Evolutionary conservation across 345 rosid genomes (phyloP), one percentile per base, ranked within the genome.

Genomic region (Brassica juncea): DNA sequence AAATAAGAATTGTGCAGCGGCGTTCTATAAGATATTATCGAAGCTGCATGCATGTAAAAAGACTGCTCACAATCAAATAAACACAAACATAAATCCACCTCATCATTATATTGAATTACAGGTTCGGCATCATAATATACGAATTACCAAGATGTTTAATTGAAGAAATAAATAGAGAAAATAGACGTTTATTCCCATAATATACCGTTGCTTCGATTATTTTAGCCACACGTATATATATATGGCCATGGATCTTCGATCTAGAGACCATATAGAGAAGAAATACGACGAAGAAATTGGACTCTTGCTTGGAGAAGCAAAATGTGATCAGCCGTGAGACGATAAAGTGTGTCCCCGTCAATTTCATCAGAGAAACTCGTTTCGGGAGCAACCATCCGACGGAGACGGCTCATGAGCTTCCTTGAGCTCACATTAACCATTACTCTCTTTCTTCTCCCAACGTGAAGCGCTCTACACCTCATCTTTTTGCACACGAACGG

Each of bases 271-370:
- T 64, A 81, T 3, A 71, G 59, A 71, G 83, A 64, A 66, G 83
- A 81, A 7, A 81, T 52, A 47, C 30, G 74, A 71, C 80, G 84
- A 76, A 81, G 84, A 76, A 81, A 73, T 58, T 71, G 77, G 73
- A 81, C 68, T 76, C 44, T 76, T 71, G 80, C 84, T 75, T 81
- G 77, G 60, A 81, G 80, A 14, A 58, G 58, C 65, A 59, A 58
- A 71, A 81, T 81, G 70, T 76, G 84, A 66, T 81, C 80, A 57
- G 73, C 80, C 69, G 84, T 81, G 70, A 81, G 84, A 9, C 37
- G 80, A 9, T 57, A 71, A 59, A 81, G 80, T 8, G 60, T 71
- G 28, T 66, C 70, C 34, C 77, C 77, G 73, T 71, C 77, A 76
- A 71, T 3, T 8, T 80, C 70, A 4, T 58, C 74, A 44, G 80